Base-by-base conservation (phyloP, 768 basidiomycete species). In the Paxillus rubicundulus region DNA sequence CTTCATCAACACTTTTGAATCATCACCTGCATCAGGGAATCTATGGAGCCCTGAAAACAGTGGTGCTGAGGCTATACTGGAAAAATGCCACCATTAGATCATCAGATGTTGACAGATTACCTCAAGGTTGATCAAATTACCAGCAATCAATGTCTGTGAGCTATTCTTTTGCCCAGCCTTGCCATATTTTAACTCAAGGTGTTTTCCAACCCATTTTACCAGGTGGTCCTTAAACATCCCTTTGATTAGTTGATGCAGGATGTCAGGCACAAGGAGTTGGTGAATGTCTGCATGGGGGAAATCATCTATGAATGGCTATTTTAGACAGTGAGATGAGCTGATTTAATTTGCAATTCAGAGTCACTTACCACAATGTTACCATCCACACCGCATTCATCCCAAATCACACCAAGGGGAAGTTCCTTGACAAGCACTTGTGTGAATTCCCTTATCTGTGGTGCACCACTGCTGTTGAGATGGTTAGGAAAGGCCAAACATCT, bases 281-380 rank as follows among this genome's bases (percentile, higher is more conserved):
- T 69, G 61, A 13, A 72, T 72, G 27, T 73, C 63, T 1, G 68
- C 67, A 16, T 57, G 61, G 2, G 66, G 65, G 21, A 70, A 70
- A 27, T 58, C 46, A 17, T 36, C 41, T 0, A 66, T 70, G 45
- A 70, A 72, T 14, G 69, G 69, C 68, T 69, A 30, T 32, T 32
- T 32, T n/a, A 27, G 14, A 30, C 9, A 27, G 14, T 24, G 2
- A 24, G 7, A 21, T 6, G 5, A 24, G 10, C 27, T 13, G 27
- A 43, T 43, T 27, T 14, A 28, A 43, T 43, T 43, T 43, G 41
- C 28, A 43, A 43, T 43, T 24, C 13, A 24, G 13, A 24, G 41
- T 9, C 41, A 43, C 21, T 24, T 43, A 21, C 41, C 21, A 43
- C 41, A 43, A 43, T 5, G 5, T 32, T 0, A 18, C 16, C 43